A percentile compares a stretch with the other conserved stretches of the same genome.
Conservation (phyloP, 2,329 filamentous ascomycete genomes). For the Fusarium falciforme region DNA sequence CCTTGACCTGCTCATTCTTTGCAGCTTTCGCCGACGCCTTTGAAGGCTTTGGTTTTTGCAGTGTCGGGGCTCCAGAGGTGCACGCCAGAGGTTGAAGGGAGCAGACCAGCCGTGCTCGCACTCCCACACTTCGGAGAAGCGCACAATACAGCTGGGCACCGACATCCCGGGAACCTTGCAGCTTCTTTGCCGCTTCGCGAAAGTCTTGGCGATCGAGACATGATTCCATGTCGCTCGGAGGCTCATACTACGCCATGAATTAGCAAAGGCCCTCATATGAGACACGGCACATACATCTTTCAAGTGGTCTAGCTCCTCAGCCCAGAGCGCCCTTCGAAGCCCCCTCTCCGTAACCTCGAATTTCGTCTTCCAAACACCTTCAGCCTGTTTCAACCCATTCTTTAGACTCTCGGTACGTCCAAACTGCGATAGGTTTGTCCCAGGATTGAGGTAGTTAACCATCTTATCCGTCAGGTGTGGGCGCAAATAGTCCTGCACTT, state of each 20-base stretch:
- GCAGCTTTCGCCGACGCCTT: constrained; percentile 46
- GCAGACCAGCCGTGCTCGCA: constrained; percentile 86
- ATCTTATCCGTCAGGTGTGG: constrained; percentile 74
- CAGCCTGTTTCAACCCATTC: constrained; percentile 78
- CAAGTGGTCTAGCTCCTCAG: constrained; percentile 71
- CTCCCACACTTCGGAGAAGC: constrained; percentile 82
- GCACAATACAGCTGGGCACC: constrained; percentile 93
- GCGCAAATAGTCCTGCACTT: constrained; percentile 74
- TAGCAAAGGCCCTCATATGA: constrained; percentile 18
- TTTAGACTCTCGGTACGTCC: constrained; percentile 81
- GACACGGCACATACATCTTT: constrained; percentile 59
- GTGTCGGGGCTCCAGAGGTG: constrained; percentile 61
- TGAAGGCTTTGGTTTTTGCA: constrained; percentile 54
- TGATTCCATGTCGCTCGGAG: constrained; percentile 73
- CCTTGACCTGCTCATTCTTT: constrained; percentile 51
- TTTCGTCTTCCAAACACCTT: constrained; percentile 73
- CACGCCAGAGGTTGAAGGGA: constrained; percentile 88
- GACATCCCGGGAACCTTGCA: constrained; percentile 87
- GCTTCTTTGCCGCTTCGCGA: constrained; percentile 70
- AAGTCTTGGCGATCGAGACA: constrained; percentile 80
- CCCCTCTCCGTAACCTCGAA: constrained; percentile 80
- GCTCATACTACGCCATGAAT: constrained; percentile 59
- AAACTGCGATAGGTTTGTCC: constrained; percentile 76
- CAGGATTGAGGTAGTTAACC: constrained; percentile 75
- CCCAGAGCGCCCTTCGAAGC: constrained; percentile 79